phyloP scores from a whole-genome alignment of 2,329 filamentous ascomycete genomes.

The Penicillium crustosum region DNA sequence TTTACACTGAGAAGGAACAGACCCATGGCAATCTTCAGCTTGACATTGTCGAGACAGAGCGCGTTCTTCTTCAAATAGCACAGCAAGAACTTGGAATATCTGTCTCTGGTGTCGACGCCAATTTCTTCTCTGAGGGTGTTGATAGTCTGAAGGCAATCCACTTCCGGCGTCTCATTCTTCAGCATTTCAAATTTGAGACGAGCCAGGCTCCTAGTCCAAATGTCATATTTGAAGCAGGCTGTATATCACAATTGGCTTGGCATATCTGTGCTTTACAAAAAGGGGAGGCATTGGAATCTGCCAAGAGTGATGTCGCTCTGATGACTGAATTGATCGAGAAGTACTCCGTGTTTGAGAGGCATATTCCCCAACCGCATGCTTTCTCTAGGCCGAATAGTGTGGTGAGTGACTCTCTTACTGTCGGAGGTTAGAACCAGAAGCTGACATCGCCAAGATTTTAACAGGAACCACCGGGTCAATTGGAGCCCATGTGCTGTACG shows the following conservation, averaged over 20 bases:
- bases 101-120: constrained; percentile 32
- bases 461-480: constrained; percentile 49
- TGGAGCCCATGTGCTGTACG: constrained; percentile 43
- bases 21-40: constrained; percentile 33
- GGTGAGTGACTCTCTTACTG: constrained; percentile 16
- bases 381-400: constrained; percentile 24
- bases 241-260: constrained; percentile 37
- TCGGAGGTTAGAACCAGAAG: not conserved
- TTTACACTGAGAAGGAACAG: constrained; percentile 27
- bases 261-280: constrained; percentile 34
- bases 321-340: constrained; percentile 50
- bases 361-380: constrained; percentile 23
- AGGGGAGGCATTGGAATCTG: constrained; percentile 11
- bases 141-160: constrained; percentile 52
- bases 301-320: constrained; percentile 24
- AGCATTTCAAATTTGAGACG: constrained; percentile 38
- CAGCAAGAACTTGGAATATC: constrained; percentile 35
- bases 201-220: constrained; percentile 37
- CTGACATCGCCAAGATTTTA: constrained; percentile 28
- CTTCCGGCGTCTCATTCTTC: constrained; percentile 44
- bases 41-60: constrained; percentile 33
- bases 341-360: constrained; percentile 46
- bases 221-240: constrained; percentile 47
- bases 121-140: constrained; percentile 49
- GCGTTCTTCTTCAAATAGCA: constrained; percentile 33